Conservation (phyloP, 108 stramenopile species). For the Chaetoceros muelleri region DNA sequence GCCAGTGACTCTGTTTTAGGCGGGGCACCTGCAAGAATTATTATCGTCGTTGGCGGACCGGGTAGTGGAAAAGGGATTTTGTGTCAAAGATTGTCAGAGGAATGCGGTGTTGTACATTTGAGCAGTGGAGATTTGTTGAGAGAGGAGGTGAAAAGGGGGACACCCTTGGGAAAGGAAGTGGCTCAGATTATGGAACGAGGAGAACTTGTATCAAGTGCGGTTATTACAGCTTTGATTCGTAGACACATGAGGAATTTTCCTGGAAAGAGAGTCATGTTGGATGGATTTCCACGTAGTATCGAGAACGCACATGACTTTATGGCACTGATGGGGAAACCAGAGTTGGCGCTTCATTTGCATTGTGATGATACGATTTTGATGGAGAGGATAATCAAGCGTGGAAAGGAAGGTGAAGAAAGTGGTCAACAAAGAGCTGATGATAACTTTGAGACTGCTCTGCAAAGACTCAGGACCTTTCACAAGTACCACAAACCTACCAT, state of each 20-base stretch:
- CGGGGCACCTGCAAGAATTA: conserved; percentile 61
- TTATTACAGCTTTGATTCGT: conserved; percentile 72
- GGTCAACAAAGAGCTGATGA: conserved; percentile 42
- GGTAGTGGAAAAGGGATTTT: conserved; percentile 93
- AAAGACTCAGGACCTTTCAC: conserved; percentile 64
- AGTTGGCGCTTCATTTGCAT: conserved; percentile 65
- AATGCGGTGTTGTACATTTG: conserved; percentile 89
- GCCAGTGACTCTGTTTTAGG: conserved; percentile 44
- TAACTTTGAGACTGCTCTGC: conserved; percentile 70
- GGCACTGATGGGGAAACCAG: conserved; percentile 60
- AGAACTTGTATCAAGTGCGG: conserved; percentile 66
- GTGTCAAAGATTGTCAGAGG: conserved; percentile 52
- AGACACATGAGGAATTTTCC: conserved; percentile 68
- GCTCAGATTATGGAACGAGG: conserved; percentile 82
- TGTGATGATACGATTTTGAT: conserved; percentile 72
- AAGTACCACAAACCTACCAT: conserved; percentile 59
- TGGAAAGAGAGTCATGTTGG: conserved; percentile 72
- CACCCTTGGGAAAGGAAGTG: conserved; percentile 74
- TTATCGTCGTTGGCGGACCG: conserved; percentile 92
- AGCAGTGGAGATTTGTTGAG: conserved; percentile 89
- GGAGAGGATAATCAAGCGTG: conserved; percentile 60
- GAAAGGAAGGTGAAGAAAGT: conserved; percentile 15
- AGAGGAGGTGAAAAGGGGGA: conserved; percentile 73
- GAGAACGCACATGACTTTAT: conserved; percentile 68
- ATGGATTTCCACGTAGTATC: conserved; percentile 79